Evolutionary conservation across 495 filamentous ascomycete genomes (phyloP).

Genomic region (Neurospora hispaniola): DNA sequence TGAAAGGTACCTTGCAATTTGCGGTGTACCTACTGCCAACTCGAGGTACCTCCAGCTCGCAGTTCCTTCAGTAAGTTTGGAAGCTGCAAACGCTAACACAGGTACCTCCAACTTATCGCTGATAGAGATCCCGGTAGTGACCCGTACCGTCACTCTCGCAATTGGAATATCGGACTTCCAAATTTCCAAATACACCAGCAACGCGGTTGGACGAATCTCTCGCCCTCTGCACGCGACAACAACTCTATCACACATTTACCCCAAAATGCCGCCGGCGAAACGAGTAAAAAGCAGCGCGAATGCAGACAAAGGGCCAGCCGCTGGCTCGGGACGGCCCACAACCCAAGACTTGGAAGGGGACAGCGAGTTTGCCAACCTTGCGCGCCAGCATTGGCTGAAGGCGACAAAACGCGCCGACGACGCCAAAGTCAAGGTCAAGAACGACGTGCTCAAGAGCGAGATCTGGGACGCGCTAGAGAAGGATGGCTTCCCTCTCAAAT

Average conservation of each 20-base stretch:
- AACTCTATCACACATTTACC: not conserved
- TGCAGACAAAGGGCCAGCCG: conserved; percentile 21
- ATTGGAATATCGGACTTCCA: not conserved
- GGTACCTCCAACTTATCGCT: not conserved
- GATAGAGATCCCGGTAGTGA: not conserved
- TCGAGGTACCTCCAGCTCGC: not conserved
- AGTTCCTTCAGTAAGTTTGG: not conserved
- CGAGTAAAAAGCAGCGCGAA: conserved; percentile 34
- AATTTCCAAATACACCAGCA: not conserved
- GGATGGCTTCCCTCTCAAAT: conserved; percentile 63
- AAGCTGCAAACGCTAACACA: not conserved
- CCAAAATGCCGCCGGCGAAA: conserved; percentile 38
- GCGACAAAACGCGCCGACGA: conserved; percentile 37
- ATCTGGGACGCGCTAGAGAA: conserved; percentile 87
- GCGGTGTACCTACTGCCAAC: not conserved
- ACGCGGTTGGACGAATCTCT: not conserved
- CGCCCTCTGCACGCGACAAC: conserved; percentile 10
- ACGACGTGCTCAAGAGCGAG: conserved; percentile 74
- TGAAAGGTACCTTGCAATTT: not conserved
- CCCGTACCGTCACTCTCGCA: not conserved
- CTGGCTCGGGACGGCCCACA: conserved; percentile 27
- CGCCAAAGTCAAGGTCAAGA: conserved; percentile 59
- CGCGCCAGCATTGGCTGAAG: conserved; percentile 76
- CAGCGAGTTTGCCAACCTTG: conserved; percentile 70
- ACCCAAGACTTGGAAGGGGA: conserved; percentile 55